Evolutionary conservation across 1,284 basidiomycete genomes (phyloP).

Genomic region (Rhodotorula sp.): DNA sequence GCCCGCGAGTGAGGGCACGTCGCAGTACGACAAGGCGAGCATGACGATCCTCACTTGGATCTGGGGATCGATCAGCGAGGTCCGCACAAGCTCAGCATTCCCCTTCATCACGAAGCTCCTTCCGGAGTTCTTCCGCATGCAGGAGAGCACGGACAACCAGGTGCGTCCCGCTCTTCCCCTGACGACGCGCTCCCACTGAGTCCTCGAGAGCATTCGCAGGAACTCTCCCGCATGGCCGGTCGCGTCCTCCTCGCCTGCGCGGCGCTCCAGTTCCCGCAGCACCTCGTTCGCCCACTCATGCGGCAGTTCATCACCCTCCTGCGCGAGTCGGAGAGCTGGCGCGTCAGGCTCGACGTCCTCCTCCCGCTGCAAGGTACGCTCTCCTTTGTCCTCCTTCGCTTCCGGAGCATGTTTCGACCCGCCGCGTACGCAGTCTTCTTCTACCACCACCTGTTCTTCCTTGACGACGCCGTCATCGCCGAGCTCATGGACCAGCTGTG

Average conservation of each 20-base stretch:
- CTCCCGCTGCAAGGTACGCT: constrained; percentile 65
- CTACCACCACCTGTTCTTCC: constrained; percentile 69
- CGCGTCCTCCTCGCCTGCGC: constrained; percentile 55
- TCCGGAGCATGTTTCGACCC: constrained; percentile 52
- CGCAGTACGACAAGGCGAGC: constrained; percentile 85
- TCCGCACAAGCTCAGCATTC: constrained; percentile 44
- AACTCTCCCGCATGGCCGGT: constrained; percentile 53
- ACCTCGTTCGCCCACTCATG: constrained; percentile 54
- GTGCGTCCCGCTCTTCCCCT: constrained; percentile 1
- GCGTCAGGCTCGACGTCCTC: constrained; percentile 56
- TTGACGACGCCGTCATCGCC: constrained; percentile 39
- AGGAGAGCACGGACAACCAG: constrained; percentile 48
- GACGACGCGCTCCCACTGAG: neutral
- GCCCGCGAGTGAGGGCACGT: constrained; percentile 55
- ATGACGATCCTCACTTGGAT: constrained; percentile 75
- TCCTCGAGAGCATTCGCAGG: constrained; percentile 46
- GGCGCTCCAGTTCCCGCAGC: constrained; percentile 54
- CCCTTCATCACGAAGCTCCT: constrained; percentile 48
- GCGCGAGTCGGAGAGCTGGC: constrained; percentile 54
- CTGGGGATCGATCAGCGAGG: constrained; percentile 60
- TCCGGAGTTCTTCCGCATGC: constrained; percentile 48
- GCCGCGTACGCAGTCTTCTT: constrained; percentile 76
- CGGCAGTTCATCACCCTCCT: constrained; percentile 52
- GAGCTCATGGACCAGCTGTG: constrained; percentile 58
- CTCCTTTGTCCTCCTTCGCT: neutral